Conservation (phyloP, 306 rosid species). For the Rosa multiflora region DNA sequence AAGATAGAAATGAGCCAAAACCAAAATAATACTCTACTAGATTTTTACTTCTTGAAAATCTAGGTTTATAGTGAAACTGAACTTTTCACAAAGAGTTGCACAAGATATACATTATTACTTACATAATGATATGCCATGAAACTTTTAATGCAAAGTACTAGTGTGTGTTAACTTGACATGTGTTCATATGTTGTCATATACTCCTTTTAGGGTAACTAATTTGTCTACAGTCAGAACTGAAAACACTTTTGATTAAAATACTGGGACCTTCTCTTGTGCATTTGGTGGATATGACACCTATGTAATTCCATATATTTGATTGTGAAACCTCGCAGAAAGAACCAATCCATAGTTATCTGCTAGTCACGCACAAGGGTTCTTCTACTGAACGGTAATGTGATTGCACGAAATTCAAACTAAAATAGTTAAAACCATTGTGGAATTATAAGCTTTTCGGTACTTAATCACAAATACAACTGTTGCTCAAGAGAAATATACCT, state of each 20-base stretch:
- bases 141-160: background rate
- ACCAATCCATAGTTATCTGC: background rate
- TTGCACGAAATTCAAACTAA: background rate
- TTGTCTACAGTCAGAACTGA: background rate
- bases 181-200: background rate
- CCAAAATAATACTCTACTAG: background rate
- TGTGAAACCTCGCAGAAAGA: background rate
- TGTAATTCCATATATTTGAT: background rate
- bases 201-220: background rate
- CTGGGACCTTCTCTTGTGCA: background rate
- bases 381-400: background rate
- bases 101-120: background rate
- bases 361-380: background rate
- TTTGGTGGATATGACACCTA: background rate
- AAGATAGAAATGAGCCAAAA: background rate
- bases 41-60: background rate
- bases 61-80: background rate
- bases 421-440: slow-evolving; percentile 8
- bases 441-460: background rate
- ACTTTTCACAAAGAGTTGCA: background rate
- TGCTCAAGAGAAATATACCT: slow-evolving; percentile 42
- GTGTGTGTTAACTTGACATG: background rate
- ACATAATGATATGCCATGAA: background rate
- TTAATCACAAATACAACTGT: background rate
- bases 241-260: too few relatives aligned